A percentile compares a stretch with the other conserved stretches of the same genome.
Evolutionary conservation across 2,329 filamentous ascomycete genomes (phyloP).

Genomic region (Lachnellula subtilissima): DNA sequence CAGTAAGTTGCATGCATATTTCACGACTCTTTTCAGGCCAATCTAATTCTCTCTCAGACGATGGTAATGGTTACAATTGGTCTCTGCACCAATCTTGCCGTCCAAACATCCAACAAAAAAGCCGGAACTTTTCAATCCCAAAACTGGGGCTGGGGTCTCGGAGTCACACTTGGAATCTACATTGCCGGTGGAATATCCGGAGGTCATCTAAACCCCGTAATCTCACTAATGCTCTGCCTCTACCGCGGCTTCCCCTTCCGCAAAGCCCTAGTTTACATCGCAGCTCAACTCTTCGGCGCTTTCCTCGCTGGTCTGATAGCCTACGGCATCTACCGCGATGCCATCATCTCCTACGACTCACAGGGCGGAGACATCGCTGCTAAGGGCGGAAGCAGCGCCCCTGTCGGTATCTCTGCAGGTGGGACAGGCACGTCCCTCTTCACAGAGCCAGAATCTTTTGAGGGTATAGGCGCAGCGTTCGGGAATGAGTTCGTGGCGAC

Average conservation of each 20-base stretch:
- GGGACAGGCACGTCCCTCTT: slow-evolving; percentile 7
- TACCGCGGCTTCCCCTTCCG: slow-evolving; percentile 16
- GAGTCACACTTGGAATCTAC: slow-evolving; percentile 42
- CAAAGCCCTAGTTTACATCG: slow-evolving; percentile 13
- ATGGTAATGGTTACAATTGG: slow-evolving; percentile 36
- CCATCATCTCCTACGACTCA: slow-evolving; percentile 7
- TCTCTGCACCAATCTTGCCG: slow-evolving; percentile 43
- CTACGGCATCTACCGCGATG: slow-evolving; percentile 11
- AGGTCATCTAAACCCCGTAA: slow-evolving; percentile 16
- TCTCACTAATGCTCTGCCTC: slow-evolving; percentile 13
- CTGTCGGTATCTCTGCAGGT: background rate
- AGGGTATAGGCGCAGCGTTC: slow-evolving; percentile 35
- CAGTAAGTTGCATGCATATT: slow-evolving; percentile 14
- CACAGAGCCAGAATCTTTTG: slow-evolving; percentile 5
- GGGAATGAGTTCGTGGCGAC: slow-evolving; percentile 40
- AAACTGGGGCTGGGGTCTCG: slow-evolving; percentile 46
- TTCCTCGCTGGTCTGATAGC: slow-evolving; percentile 12
- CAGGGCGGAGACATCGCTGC: background rate
- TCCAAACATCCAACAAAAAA: slow-evolving; percentile 20
- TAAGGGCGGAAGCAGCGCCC: background rate
- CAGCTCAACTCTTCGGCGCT: slow-evolving; percentile 15
- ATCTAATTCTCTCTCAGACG: slow-evolving; percentile 2
- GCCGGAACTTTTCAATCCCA: slow-evolving; percentile 39
- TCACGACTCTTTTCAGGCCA: background rate
- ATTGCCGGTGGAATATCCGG: slow-evolving; percentile 18